Conservation (phyloP, 805 yeast genomes). For the Cyberlindnera americana region DNA sequence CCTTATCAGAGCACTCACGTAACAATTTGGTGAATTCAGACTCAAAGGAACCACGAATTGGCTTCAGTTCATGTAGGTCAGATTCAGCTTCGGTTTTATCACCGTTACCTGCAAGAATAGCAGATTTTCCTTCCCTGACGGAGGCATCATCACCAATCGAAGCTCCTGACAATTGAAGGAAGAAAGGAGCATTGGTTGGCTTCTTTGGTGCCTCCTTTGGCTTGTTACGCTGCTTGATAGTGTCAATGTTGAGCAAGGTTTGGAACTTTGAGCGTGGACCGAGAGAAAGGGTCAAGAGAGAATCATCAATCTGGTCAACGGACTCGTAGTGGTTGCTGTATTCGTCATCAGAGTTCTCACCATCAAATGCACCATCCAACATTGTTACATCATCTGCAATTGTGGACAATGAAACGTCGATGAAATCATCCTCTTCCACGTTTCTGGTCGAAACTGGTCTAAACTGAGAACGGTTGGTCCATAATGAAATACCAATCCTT, state of each 20-base stretch:
- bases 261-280: constrained; percentile 77
- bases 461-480: constrained; percentile 92
- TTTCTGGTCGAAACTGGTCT: constrained; percentile 70
- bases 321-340: constrained; percentile 42
- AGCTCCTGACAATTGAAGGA: constrained; percentile 63
- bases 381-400: constrained; percentile 77
- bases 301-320: constrained; percentile 56
- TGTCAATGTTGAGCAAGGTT: constrained; percentile 76
- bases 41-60: constrained; percentile 52
- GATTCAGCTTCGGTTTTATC: constrained; percentile 10
- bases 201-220: constrained; percentile 87
- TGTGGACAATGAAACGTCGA: constrained; percentile 59
- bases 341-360: constrained; percentile 28
- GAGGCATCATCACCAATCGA: constrained; percentile 69
- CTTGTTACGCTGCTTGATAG: constrained; percentile 80
- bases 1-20: constrained; percentile 42
- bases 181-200: constrained; percentile 79
- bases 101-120: constrained; percentile 14
- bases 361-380: constrained; percentile 32
- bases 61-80: constrained; percentile 23
- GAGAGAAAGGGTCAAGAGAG: constrained; percentile 67
- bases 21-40: constrained; percentile 66
- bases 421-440: constrained; percentile 71
- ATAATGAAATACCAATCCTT: constrained; percentile 84
- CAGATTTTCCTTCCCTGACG: constrained; percentile 33